Evolutionary conservation across 495 filamentous ascomycete species (phyloP).

Genomic region (Tetracladium setigerum): DNA sequence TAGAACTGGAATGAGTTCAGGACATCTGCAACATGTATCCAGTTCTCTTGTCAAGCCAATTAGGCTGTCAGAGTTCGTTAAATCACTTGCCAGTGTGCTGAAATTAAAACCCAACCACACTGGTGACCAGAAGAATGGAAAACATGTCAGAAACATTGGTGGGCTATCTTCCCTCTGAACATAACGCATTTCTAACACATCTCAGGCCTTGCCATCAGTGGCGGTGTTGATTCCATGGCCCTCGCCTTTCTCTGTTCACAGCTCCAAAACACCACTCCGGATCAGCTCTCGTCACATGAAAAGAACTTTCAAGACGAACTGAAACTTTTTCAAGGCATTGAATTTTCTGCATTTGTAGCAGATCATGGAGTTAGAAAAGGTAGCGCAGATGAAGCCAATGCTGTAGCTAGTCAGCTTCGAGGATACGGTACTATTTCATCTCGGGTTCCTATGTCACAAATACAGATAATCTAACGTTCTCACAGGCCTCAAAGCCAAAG

Average conservation of each 20-base stretch:
- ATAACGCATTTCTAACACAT: too few relatives aligned
- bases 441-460: too few relatives aligned
- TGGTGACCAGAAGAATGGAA: too few relatives aligned
- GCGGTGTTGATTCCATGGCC: conserved; percentile 95
- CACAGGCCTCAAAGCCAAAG: conserved; percentile 40
- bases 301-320: not conserved
- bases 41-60: too few relatives aligned
- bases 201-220: conserved; percentile 77
- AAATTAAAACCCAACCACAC: too few relatives aligned
- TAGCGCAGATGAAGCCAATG: conserved; percentile 58
- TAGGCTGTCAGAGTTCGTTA: too few relatives aligned
- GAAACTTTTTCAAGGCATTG: conserved; percentile 10
- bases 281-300: not conserved
- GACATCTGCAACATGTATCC: too few relatives aligned
- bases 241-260: conserved; percentile 64
- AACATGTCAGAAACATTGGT: too few relatives aligned
- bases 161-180: too few relatives aligned
- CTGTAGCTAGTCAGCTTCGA: conserved; percentile 34
- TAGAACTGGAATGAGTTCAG: too few relatives aligned
- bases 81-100: too few relatives aligned
- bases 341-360: conserved; percentile 61
- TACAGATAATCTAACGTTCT: conserved; percentile 7
- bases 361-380: conserved; percentile 68
- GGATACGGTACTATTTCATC: too few relatives aligned
- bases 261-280: conserved; percentile 23